Percentiles rank a stretch among this genome's conserved stretches.
phyloP scores from a whole-genome alignment of 768 basidiomycete genomes.

The Podaxis sp. region DNA sequence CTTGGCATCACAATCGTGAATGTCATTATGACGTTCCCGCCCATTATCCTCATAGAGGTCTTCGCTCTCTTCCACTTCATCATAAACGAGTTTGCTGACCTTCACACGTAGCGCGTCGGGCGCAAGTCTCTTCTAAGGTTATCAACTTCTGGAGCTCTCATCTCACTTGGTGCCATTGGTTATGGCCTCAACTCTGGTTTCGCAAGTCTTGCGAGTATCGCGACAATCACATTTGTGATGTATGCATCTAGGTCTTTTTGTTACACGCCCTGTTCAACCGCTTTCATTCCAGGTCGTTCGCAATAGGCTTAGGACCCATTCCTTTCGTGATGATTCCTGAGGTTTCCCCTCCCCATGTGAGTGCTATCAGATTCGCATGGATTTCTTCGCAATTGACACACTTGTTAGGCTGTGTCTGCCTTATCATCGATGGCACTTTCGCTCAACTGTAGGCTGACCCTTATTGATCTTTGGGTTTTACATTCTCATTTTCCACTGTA shows the following conservation, averaged over 20 bases:
- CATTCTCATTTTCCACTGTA: constrained; percentile 26
- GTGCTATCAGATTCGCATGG: constrained; percentile 24
- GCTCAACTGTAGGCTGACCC: constrained; percentile 55
- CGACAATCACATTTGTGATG: constrained; percentile 83
- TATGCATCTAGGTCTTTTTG: constrained; percentile 32
- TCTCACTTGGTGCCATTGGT: constrained; percentile 68
- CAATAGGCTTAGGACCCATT: constrained; percentile 86
- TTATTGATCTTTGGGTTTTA: neutral
- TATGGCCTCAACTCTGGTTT: constrained; percentile 64
- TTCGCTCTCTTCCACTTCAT: constrained; percentile 16
- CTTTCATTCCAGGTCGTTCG: constrained; percentile 64
- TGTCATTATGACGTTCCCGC: constrained; percentile 80
- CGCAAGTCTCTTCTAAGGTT: constrained; percentile 65
- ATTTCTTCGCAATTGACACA: constrained; percentile 7
- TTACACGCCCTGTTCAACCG: neutral
- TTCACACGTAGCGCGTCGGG: constrained; percentile 58
- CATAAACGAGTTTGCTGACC: constrained; percentile 10
- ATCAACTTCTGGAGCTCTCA: constrained; percentile 65
- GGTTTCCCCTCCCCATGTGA: constrained; percentile 75
- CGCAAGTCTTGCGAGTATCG: constrained; percentile 64
- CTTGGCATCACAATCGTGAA: constrained; percentile 85
- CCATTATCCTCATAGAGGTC: constrained; percentile 86
- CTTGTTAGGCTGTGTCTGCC: constrained; percentile 69
- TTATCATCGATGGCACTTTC: constrained; percentile 76
- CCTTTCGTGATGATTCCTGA: constrained; percentile 94